Evolutionary conservation across 2,329 filamentous ascomycete genomes (phyloP).

Genomic region (Fonsecaea nubica): DNA sequence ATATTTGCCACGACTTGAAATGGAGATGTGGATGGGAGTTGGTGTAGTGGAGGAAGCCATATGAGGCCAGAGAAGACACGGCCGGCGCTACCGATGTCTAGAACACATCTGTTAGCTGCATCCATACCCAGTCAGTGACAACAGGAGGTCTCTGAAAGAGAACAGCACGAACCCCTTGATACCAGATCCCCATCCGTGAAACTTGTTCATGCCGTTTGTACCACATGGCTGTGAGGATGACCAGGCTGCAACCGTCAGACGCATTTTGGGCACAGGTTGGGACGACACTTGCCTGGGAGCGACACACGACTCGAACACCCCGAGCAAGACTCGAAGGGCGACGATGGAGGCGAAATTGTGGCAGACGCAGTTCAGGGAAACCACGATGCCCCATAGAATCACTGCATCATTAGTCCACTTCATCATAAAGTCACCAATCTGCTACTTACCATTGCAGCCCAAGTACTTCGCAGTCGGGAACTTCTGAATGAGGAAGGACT

Average conservation of each 20-base stretch:
- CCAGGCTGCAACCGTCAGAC: conserved; percentile 45
- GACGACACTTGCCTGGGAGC: conserved; percentile 51
- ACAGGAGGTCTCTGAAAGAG: neutral
- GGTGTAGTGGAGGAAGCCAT: conserved; percentile 31
- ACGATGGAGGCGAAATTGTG: conserved; percentile 60
- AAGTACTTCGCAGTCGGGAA: conserved; percentile 62
- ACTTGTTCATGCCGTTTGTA: conserved; percentile 53
- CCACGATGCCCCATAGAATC: conserved; percentile 56
- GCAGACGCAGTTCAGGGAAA: conserved; percentile 57
- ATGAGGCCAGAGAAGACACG: conserved; percentile 27
- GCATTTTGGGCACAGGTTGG: neutral
- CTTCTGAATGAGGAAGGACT: conserved; percentile 62
- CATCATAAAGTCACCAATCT: neutral
- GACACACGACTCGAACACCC: conserved; percentile 62
- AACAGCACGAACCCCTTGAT: conserved; percentile 27
- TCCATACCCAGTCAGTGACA: neutral
- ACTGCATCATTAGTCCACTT: conserved; percentile 27
- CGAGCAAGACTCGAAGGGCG: conserved; percentile 58
- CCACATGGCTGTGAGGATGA: conserved; percentile 63
- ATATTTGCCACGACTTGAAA: conserved; percentile 42
- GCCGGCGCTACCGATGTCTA: conserved; percentile 23
- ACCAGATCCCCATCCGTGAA: conserved; percentile 42
- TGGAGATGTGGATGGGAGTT: conserved; percentile 37
- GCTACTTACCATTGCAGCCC: conserved; percentile 45
- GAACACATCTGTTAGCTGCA: neutral